Base-by-base conservation (phyloP, 495 filamentous ascomycete genomes). In the Aspergillus heteromorphus region DNA sequence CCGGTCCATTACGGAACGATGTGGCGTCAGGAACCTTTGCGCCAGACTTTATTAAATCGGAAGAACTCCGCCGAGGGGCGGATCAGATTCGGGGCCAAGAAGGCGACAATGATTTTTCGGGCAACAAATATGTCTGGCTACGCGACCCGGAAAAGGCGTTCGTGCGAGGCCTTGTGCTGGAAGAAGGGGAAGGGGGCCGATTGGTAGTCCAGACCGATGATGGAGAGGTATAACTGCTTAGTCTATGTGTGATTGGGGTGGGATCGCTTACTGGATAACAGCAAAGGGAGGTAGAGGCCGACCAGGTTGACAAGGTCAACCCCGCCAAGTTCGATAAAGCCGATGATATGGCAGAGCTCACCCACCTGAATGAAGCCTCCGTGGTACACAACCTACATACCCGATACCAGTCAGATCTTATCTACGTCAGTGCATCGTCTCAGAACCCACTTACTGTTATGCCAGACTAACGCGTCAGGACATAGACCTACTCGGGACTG, bases 261-360 rank as follows among this genome's bases (percentile, higher is more conserved):
- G 13, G 20, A 51, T 56, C 50, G 61, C 61, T 63, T 27, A 61
- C 48, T 45, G 11, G 48, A 27, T 25, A 23, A 54, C 59, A 95
- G 87, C 91, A 96, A 83, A 88, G 90, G 42, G 87, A 89, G 65
- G 86, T 93, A 29, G 83, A 92, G 58, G 70, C 80, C 18, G 90
- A 96, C 57, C 85, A 81, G 53, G 91, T 96, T 45, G 95, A 99
- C 77, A 97, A 96, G 70, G 95, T 97, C 73, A 99, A 99, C 70
- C 95, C 95, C 20, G 95, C 90, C 51, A 99, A 99, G 65, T 99
- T 99, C 66, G 95, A 99, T 78, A 97, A 93, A 70, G 92, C 93
- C 6, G 88, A 96, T 73, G 95, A 99, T 66, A 99, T 99, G 95
- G 93, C 95, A 2, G 93, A 97, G 70, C 76, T 99, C 61, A 99